Percentiles rank a stretch among this genome's conserved stretches.
Conservation (phyloP, 1,284 basidiomycete genomes). For the Dichomitus squalens region DNA sequence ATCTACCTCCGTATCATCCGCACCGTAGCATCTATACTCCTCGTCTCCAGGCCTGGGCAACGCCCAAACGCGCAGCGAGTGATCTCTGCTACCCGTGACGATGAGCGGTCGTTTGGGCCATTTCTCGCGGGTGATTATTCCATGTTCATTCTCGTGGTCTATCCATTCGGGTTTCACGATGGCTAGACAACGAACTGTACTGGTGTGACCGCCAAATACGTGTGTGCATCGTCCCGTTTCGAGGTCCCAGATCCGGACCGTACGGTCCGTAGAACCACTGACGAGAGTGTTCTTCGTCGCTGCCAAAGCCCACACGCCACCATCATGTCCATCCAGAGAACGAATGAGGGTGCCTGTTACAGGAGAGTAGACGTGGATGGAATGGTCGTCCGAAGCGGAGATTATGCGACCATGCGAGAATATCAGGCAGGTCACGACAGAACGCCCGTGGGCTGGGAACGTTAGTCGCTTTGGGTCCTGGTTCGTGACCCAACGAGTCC, state of each 20-base stretch:
- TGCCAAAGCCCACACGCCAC: conserved; percentile 94
- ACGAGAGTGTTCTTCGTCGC: conserved; percentile 86
- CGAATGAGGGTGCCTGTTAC: conserved; percentile 74
- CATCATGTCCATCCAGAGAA: conserved; percentile 87
- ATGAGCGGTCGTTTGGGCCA: conserved; percentile 89
- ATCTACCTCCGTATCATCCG: conserved; percentile 69
- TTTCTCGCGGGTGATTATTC: conserved; percentile 62
- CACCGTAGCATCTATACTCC: conserved; percentile 72
- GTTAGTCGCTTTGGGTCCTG: conserved; percentile 75
- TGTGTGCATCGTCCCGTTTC: conserved; percentile 81
- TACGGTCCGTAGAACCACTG: conserved; percentile 92
- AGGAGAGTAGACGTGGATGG: conserved; percentile 90
- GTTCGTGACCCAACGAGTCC: conserved; percentile 75
- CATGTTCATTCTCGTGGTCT: conserved; percentile 64
- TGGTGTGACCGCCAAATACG: conserved; percentile 91
- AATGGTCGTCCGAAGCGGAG: conserved; percentile 92
- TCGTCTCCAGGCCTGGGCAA: conserved; percentile 79
- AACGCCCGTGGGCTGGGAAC: conserved; percentile 85
- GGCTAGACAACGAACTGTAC: conserved; percentile 89
- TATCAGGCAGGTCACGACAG: conserved; percentile 92
- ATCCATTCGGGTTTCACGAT: conserved; percentile 87
- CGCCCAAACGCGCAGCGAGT: conserved; percentile 89
- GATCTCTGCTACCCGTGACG: conserved; percentile 92
- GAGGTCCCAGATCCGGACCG: conserved; percentile 92
- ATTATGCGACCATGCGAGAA: conserved; percentile 94